Percentiles rank a stretch among this genome's conserved stretches.
phyloP scores from a whole-genome alignment of 352 stramenopile species.

The Pythium sukuiense region DNA sequence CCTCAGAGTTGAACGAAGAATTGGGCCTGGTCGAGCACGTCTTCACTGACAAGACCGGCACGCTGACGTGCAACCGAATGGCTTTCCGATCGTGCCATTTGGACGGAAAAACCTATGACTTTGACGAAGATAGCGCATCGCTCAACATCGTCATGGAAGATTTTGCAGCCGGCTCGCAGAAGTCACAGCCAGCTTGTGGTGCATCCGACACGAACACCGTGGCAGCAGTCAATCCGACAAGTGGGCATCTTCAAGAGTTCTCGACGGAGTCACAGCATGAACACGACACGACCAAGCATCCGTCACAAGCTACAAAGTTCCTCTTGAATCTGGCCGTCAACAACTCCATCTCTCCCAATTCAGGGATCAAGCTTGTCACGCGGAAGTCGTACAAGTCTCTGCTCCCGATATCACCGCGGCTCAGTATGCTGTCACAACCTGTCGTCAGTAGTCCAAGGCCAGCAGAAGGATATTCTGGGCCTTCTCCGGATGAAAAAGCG shows the following conservation, averaged over 20 bases:
- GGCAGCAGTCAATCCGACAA: not conserved
- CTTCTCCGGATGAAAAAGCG: constrained; percentile 78
- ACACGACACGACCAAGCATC: constrained; percentile 8
- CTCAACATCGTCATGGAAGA: constrained; percentile 17
- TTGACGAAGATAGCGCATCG: constrained; percentile 30
- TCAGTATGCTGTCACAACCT: not conserved
- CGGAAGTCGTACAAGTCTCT: not conserved
- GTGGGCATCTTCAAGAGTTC: too few species aligned
- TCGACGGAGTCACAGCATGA: not conserved
- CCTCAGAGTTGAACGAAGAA: constrained; percentile 89
- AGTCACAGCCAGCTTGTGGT: not conserved
- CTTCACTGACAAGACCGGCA: constrained; percentile 95
- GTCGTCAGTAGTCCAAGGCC: not conserved
- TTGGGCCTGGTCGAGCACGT: constrained; percentile 96
- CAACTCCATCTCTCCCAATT: constrained; percentile 43
- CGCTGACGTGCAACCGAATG: constrained; percentile 93
- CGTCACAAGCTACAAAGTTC: constrained; percentile 36
- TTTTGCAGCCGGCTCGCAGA: not conserved
- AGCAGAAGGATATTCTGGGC: constrained; percentile 62
- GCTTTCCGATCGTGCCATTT: constrained; percentile 92
- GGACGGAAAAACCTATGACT: constrained; percentile 65
- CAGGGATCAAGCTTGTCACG: not conserved
- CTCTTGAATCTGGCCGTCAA: constrained; percentile 61
- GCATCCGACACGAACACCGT: not conserved
- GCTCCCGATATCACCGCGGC: not conserved